Percentiles rank a stretch among this genome's conserved stretches.
These are phyloP conservation scores for Albugo laibachii DNA, from an alignment of 352 stramenopile genomes.

Conservation along the genomic window DNA sequence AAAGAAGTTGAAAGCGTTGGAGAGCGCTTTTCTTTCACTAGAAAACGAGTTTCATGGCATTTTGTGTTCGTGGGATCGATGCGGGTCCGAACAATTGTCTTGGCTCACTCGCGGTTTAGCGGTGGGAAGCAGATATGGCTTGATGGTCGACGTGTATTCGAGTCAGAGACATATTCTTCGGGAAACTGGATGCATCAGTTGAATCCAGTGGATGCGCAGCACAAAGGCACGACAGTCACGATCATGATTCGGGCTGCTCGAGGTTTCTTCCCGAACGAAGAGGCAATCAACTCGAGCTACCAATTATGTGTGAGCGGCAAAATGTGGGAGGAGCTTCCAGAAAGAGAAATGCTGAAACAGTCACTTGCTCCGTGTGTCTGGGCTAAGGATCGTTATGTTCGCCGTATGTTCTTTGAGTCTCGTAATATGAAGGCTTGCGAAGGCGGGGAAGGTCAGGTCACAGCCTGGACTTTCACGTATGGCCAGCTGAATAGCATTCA, in stretches of 20 bases:
- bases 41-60: constrained; percentile 72
- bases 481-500: constrained; percentile 50
- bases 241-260: constrained; percentile 44
- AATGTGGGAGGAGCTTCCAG: constrained; percentile 39
- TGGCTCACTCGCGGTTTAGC: constrained; percentile 67
- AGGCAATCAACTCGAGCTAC: constrained; percentile 48
- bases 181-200: constrained; percentile 71
- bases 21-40: constrained; percentile 52
- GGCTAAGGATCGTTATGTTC: constrained; percentile 62
- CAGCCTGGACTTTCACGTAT: constrained; percentile 72
- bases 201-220: constrained; percentile 8
- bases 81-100: constrained; percentile 65
- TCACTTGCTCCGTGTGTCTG: constrained; percentile 20
- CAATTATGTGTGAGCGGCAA: constrained; percentile 38
- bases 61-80: constrained; percentile 57
- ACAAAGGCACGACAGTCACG: constrained; percentile 27
- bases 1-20: constrained; percentile 67
- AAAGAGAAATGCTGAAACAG: constrained; percentile 21
- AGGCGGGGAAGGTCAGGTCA: constrained; percentile 10
- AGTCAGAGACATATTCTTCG: constrained; percentile 42
- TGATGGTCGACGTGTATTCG: constrained; percentile 49
- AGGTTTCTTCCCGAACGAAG: constrained; percentile 43
- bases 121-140: constrained; percentile 68
- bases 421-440: background rate
- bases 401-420: constrained; percentile 33